phyloP scores from a whole-genome alignment of 2,329 filamentous ascomycete genomes.

The Nigrospora osmanthi region DNA sequence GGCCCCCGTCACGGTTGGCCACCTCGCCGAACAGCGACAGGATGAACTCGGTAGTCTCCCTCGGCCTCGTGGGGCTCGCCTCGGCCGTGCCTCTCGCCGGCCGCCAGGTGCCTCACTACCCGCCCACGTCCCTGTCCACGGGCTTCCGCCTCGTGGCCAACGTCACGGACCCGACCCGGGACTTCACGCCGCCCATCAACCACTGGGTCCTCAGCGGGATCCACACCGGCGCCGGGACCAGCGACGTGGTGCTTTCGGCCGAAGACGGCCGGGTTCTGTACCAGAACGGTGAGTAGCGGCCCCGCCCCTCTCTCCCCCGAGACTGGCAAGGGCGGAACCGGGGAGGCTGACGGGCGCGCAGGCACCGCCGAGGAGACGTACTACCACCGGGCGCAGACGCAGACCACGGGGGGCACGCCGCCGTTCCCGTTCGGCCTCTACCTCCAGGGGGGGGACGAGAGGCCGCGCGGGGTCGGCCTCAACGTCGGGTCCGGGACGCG shows the following conservation, averaged over 20 bases:
- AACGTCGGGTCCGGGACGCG: conserved; percentile 28
- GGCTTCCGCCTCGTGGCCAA: conserved; percentile 36
- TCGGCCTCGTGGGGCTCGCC: conserved; percentile 1
- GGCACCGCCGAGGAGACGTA: conserved; percentile 26
- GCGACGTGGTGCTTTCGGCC: conserved; percentile 26
- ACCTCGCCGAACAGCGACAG: too few species aligned
- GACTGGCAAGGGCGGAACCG: too few species aligned
- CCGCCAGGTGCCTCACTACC: conserved; percentile 8
- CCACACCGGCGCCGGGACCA: conserved; percentile 33
- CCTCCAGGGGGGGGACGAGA: conserved; percentile 13
- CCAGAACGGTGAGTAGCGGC: conserved; percentile 30
- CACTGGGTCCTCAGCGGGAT: conserved; percentile 29
- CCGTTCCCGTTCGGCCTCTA: conserved; percentile 28
- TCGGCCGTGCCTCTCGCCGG: conserved; percentile 1
- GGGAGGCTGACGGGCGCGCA: background rate
- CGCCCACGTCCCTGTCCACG: conserved; percentile 11
- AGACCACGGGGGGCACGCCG: conserved; percentile 32
- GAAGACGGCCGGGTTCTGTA: conserved; percentile 32
- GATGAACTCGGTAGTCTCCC: background rate
- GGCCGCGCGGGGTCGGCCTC: conserved; percentile 20
- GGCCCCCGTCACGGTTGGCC: too few species aligned
- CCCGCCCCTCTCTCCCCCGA: background rate
- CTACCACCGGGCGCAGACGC: conserved; percentile 21
- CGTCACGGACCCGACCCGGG: conserved; percentile 29
- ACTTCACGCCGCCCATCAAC: conserved; percentile 33